Evolutionary conservation across 1,284 basidiomycete species (phyloP).

Genomic region (Wallemia mellicola): DNA sequence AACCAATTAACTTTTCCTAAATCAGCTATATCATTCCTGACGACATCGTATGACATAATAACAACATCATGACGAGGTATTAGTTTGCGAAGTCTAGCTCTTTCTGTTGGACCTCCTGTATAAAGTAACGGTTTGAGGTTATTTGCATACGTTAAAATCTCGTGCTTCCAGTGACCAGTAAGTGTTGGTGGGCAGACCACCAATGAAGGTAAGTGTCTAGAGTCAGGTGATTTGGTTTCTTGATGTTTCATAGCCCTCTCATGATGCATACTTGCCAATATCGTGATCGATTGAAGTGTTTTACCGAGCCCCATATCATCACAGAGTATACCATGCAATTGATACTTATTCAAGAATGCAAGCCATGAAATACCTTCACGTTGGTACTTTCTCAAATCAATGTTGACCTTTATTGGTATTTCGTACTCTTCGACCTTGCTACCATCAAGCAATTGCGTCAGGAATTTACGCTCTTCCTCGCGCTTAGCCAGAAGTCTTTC

Average conservation of each 20-base stretch:
- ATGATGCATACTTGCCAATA: constrained; percentile 72
- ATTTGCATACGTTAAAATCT: constrained; percentile 73
- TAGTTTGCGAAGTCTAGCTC: constrained; percentile 35
- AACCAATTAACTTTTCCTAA: constrained; percentile 56
- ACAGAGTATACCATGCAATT: constrained; percentile 89
- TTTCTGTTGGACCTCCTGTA: constrained; percentile 62
- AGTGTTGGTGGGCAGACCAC: constrained; percentile 93
- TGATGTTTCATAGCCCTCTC: constrained; percentile 47
- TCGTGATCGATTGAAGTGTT: constrained; percentile 92
- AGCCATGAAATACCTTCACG: constrained; percentile 98
- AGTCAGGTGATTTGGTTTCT: constrained; percentile 38
- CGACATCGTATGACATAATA: constrained; percentile 89
- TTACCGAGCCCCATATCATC: constrained; percentile 99
- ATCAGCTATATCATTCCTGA: constrained; percentile 68
- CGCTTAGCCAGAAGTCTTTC: constrained; percentile 61
- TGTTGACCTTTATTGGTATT: constrained; percentile 67
- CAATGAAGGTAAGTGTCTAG: constrained; percentile 66
- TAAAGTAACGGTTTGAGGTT: constrained; percentile 66
- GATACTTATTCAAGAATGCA: constrained; percentile 83
- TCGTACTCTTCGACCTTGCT: constrained; percentile 75
- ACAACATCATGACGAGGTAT: constrained; percentile 52
- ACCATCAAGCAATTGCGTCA: constrained; percentile 77
- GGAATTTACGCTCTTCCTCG: constrained; percentile 65
- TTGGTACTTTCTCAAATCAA: constrained; percentile 86
- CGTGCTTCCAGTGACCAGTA: constrained; percentile 95